Evolutionary conservation across 2,329 filamentous ascomycete species (phyloP).

Genomic region (Neocatenulostroma microsporum): DNA sequence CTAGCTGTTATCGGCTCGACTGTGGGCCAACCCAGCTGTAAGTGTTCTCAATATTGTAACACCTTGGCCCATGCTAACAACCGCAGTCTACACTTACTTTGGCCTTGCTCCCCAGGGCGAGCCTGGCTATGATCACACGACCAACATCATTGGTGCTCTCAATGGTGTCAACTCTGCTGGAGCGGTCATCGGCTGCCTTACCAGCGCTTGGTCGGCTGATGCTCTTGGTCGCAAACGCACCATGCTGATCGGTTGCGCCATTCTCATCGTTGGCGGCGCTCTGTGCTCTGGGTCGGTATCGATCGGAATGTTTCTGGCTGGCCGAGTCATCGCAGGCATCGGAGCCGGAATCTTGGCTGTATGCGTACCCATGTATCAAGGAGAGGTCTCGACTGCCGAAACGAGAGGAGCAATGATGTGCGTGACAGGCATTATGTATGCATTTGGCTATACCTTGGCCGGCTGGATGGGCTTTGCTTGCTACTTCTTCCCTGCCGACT

Average conservation of each 20-base stretch:
- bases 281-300: conserved; percentile 32
- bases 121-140: conserved; percentile 36
- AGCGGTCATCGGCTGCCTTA: conserved; percentile 31
- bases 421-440: conserved; percentile 37
- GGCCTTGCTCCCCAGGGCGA: conserved; percentile 32
- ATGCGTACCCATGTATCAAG: conserved; percentile 30
- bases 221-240: conserved; percentile 31
- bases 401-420: conserved; percentile 35
- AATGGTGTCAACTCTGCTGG: conserved; percentile 41
- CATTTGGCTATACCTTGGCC: conserved; percentile 34
- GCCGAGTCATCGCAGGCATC: conserved; percentile 32
- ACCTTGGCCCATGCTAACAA: neutral
- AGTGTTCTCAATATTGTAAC: conserved; percentile 1
- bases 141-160: conserved; percentile 38
- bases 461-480: conserved; percentile 37
- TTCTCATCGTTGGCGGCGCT: conserved; percentile 35
- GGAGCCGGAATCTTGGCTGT: conserved; percentile 31
- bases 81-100: conserved; percentile 34
- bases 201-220: conserved; percentile 35
- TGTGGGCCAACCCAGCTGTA: conserved; percentile 39
- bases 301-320: conserved; percentile 31
- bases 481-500: conserved; percentile 30
- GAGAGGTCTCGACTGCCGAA: conserved; percentile 34
- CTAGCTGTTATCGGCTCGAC: conserved; percentile 37
- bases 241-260: conserved; percentile 30